Conservation (phyloP, 805 yeast species). For the Yamadazyma nakazawae region DNA sequence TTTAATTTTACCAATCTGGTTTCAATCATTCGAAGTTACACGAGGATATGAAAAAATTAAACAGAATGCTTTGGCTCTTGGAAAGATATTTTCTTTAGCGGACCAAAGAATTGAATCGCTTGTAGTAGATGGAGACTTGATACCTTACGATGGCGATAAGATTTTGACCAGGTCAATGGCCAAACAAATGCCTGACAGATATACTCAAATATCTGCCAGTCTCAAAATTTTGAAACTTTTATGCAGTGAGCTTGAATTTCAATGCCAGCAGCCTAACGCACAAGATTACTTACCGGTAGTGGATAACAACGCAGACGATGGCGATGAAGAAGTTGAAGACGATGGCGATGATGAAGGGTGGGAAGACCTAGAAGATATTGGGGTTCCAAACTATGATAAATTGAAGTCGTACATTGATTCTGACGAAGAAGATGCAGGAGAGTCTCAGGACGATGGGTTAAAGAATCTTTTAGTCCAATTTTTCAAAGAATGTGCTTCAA, state of each 20-base stretch:
- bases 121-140: conserved; percentile 72
- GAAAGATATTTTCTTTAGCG: conserved; percentile 57
- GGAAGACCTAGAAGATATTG: conserved; percentile 74
- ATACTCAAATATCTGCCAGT: conserved; percentile 63
- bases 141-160: conserved; percentile 57
- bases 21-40: conserved; percentile 73
- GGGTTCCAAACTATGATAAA: conserved; percentile 60
- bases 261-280: conserved; percentile 49
- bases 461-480: conserved; percentile 45
- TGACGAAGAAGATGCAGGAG: conserved; percentile 38
- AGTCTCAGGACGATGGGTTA: conserved; percentile 27
- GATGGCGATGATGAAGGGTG: conserved; percentile 57
- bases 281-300: conserved; percentile 39
- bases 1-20: conserved; percentile 74
- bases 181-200: conserved; percentile 57
- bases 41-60: conserved; percentile 74
- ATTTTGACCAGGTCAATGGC: conserved; percentile 88
- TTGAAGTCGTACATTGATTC: conserved; percentile 54
- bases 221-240: conserved; percentile 71
- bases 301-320: conserved; percentile 40
- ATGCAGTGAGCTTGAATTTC: conserved; percentile 65
- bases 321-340: conserved; percentile 35
- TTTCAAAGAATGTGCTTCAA: conserved; percentile 53
- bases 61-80: conserved; percentile 66
- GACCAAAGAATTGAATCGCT: conserved; percentile 51